Conservation (phyloP, 257 asterid genomes). For the Striga asiatica region DNA sequence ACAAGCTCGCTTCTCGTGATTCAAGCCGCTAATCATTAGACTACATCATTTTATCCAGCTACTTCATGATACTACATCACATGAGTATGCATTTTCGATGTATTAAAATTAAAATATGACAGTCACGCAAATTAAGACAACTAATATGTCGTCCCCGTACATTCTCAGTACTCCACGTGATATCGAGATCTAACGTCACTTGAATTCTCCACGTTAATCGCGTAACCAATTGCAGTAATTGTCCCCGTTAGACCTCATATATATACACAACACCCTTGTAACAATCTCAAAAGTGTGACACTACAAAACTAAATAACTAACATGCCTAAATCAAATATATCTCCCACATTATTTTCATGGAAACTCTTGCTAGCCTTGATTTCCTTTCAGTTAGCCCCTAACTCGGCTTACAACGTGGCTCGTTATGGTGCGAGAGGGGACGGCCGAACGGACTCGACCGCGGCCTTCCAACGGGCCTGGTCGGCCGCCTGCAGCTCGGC, state of each 20-base stretch:
- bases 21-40: too few relatives aligned
- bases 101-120: too few relatives aligned
- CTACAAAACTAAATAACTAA: too few relatives aligned
- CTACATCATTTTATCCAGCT: too few relatives aligned
- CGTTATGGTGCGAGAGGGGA: conserved; percentile 59
- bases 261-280: neutral
- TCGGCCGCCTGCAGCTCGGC: conserved; percentile 51
- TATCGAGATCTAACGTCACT: conserved; percentile 27
- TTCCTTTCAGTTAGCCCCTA: neutral
- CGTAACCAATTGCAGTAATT: neutral
- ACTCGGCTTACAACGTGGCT: conserved; percentile 44
- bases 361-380: conserved; percentile 8
- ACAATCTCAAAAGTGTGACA: neutral
- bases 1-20: too few relatives aligned
- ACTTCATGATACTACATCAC: too few relatives aligned
- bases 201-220: conserved; percentile 22
- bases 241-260: conserved; percentile 14
- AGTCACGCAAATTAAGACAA: too few relatives aligned
- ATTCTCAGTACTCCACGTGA: conserved; percentile 20
- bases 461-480: conserved; percentile 56
- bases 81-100: too few relatives aligned
- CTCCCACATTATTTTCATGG: neutral
- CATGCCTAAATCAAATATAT: too few relatives aligned
- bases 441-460: conserved; percentile 58
- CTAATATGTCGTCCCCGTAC: conserved; percentile 24